Conservation (phyloP, 1,139 yeast species). For the Suhomyces maxii region DNA sequence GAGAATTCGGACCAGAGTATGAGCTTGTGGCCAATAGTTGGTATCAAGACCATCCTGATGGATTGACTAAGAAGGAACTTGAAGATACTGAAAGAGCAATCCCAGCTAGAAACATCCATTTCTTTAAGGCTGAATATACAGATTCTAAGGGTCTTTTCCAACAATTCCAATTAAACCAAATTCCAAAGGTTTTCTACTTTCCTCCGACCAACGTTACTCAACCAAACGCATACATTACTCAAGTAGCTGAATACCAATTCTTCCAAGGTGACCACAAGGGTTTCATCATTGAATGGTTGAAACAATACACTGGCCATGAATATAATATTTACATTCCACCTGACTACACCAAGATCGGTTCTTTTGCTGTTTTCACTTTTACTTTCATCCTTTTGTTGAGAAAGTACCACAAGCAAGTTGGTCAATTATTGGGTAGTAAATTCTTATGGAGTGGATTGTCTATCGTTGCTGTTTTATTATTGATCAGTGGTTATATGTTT, state of each 20-base stretch:
- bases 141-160: slow-evolving; percentile 57
- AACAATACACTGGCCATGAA: slow-evolving; percentile 39
- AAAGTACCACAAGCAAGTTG: slow-evolving; percentile 36
- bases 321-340: slow-evolving; percentile 58
- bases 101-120: slow-evolving; percentile 49
- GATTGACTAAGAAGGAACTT: slow-evolving; percentile 30
- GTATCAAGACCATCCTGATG: slow-evolving; percentile 45
- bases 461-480: slow-evolving; percentile 62
- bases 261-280: slow-evolving; percentile 54
- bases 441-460: slow-evolving; percentile 66
- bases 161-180: slow-evolving; percentile 60
- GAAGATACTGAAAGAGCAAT: slow-evolving; percentile 26
- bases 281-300: slow-evolving; percentile 41
- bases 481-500: slow-evolving; percentile 92
- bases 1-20: slow-evolving; percentile 67
- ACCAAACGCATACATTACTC: slow-evolving; percentile 32
- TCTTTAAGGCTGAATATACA: slow-evolving; percentile 72
- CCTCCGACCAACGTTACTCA: slow-evolving; percentile 49
- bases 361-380: slow-evolving; percentile 45
- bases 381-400: slow-evolving; percentile 21
- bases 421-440: slow-evolving; percentile 27
- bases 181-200: slow-evolving; percentile 75
- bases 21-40: slow-evolving; percentile 58
- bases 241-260: slow-evolving; percentile 49
- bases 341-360: slow-evolving; percentile 50